Percentiles rank a stretch among this genome's conserved stretches.
Conservation (phyloP, 179 eudicot genomes). For the Amaranthus tricolor region DNA sequence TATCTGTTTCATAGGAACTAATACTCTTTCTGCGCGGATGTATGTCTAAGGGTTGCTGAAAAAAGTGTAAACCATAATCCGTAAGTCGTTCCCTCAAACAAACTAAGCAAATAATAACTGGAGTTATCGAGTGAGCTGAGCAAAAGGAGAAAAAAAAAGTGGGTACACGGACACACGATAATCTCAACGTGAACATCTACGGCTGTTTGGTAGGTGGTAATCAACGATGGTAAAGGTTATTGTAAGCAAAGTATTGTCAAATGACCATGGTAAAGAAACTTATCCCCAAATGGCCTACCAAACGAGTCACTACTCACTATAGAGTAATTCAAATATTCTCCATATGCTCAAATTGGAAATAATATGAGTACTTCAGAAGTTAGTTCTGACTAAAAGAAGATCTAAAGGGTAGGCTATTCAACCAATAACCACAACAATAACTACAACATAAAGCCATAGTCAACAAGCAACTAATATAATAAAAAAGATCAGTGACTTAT, state of each 20-base stretch:
- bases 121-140: background rate
- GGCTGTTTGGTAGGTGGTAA: no score
- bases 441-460: background rate
- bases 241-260: no score
- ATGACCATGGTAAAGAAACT: no score
- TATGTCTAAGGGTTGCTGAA: conserved; percentile 69
- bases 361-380: background rate
- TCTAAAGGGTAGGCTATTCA: background rate
- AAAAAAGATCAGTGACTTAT: background rate
- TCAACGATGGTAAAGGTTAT: no score
- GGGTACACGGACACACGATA: no score
- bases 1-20: conserved; percentile 53
- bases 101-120: background rate
- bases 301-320: no score
- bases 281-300: no score
- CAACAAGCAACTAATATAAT: background rate
- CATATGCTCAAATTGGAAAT: background rate
- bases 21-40: conserved; percentile 62
- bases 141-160: background rate
- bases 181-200: no score
- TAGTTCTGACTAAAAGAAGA: background rate
- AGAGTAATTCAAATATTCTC: background rate
- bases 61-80: conserved; percentile 17
- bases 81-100: background rate
- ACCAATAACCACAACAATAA: background rate